Conservation (phyloP, 306 rosid genomes). For the Trifolium fragiferum region DNA sequence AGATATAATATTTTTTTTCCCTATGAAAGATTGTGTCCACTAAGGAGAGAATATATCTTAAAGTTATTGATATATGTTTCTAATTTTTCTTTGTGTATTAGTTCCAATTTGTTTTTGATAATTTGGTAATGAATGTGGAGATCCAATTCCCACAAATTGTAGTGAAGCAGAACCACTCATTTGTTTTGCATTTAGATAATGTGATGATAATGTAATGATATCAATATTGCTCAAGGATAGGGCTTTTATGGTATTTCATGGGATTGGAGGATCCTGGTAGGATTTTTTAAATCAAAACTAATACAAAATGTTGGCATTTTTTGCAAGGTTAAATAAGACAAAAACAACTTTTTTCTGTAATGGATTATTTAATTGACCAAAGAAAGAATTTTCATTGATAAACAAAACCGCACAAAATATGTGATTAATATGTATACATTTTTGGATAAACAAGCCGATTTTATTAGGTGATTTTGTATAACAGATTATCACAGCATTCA, state of each 20-base stretch:
- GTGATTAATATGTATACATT: too few relatives aligned
- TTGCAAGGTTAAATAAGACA: neutral
- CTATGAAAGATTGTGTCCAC: slow-evolving; percentile 43
- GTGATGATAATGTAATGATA: slow-evolving; percentile 40
- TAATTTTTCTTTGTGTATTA: slow-evolving; percentile 39
- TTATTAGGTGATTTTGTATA: too few relatives aligned
- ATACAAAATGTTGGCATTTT: neutral
- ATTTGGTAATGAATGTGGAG: slow-evolving; percentile 52
- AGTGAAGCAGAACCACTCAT: slow-evolving; percentile 58
- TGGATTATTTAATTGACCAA: neutral
- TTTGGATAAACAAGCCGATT: too few relatives aligned
- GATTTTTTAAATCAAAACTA: slow-evolving; percentile 24
- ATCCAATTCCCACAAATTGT: slow-evolving; percentile 42
- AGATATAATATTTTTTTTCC: slow-evolving; percentile 20
- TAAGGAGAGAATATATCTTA: slow-evolving; percentile 30
- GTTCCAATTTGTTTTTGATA: slow-evolving; percentile 42
- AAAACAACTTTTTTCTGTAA: neutral
- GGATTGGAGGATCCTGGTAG: slow-evolving; percentile 47
- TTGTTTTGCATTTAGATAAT: slow-evolving; percentile 59
- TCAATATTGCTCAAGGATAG: slow-evolving; percentile 44
- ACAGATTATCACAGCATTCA: too few relatives aligned
- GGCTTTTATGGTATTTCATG: slow-evolving; percentile 57
- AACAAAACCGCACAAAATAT: too few relatives aligned
- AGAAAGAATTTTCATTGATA: too few relatives aligned
- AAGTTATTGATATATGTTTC: slow-evolving; percentile 38